Conservation (phyloP, 2,329 filamentous ascomycete genomes). For the Tolypocladium ovalisporum region DNA sequence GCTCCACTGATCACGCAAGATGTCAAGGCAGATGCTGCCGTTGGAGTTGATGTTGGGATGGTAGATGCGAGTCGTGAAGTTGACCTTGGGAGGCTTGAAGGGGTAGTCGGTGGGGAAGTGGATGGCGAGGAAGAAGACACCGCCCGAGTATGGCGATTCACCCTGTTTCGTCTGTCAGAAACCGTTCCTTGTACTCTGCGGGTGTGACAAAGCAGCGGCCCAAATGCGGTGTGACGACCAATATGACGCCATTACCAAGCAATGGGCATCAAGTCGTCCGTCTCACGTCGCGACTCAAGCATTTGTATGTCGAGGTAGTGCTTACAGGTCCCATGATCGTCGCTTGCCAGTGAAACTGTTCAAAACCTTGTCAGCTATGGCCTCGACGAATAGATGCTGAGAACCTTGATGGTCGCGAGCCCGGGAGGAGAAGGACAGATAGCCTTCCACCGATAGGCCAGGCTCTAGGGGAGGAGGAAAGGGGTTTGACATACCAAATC, state of each 20-base stretch:
- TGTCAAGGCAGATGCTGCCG: constrained; percentile 97
- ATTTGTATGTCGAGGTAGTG: constrained; percentile 9
- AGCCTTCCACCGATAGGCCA: not conserved
- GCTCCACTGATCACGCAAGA: constrained; percentile 98
- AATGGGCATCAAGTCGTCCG: not conserved
- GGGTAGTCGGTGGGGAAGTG: constrained; percentile 99
- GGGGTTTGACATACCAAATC: constrained; percentile 68
- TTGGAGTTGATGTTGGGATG: constrained; percentile 99
- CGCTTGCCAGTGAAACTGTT: constrained; percentile 98
- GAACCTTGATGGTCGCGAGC: not conserved
- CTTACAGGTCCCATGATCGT: constrained; percentile 99
- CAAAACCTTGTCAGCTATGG: constrained; percentile 11
- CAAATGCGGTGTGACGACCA: not conserved
- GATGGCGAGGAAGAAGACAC: constrained; percentile 97
- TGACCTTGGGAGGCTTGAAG: constrained; percentile 99
- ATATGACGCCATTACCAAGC: not conserved
- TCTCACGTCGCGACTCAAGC: not conserved
- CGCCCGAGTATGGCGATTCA: constrained; percentile 95
- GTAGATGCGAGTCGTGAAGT: constrained; percentile 99
- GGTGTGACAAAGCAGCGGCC: not conserved
- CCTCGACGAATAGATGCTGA: not conserved
- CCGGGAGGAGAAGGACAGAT: not conserved
- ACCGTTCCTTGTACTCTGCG: not conserved
- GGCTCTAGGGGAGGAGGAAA: constrained; percentile 7
- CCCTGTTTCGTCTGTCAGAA: constrained; percentile 42